These are phyloP conservation scores for Thalassiosira allenii DNA, from an alignment of 352 stramenopile species.

Conservation along the genomic window DNA sequence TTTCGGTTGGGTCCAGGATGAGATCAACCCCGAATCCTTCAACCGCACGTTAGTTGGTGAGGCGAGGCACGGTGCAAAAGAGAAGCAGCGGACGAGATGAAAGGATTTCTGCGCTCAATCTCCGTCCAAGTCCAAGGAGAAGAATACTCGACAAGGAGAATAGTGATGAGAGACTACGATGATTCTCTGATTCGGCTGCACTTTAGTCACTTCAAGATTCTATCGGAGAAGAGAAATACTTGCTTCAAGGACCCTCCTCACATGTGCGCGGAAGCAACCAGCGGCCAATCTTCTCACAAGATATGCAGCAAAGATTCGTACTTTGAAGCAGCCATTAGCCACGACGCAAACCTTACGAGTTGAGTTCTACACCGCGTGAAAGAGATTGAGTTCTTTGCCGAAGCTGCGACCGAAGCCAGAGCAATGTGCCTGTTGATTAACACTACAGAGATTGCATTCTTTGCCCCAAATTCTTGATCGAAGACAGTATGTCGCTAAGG, in stretches of 20 bases:
- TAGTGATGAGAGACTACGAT: conserved; percentile 47
- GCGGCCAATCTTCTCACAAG: no score
- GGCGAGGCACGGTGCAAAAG: conserved; percentile 60
- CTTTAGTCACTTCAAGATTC: conserved; percentile 79
- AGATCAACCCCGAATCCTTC: no score
- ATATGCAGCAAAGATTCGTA: conserved; percentile 43
- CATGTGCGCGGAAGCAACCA: no score
- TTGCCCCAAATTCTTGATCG: conserved; percentile 7
- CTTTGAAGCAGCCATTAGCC: conserved; percentile 31
- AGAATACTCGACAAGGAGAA: not conserved
- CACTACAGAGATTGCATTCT: conserved; percentile 1
- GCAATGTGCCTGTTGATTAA: not conserved
- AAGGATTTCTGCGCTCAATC: conserved; percentile 9
- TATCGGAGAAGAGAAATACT: conserved; percentile 58
- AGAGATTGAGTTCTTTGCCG: not conserved
- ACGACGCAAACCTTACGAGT: not conserved
- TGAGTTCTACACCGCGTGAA: conserved; percentile 6
- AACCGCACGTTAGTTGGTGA: conserved; percentile 63
- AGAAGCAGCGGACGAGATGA: conserved; percentile 7
- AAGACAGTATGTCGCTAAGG: conserved; percentile 41
- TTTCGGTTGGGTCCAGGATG: conserved; percentile 77
- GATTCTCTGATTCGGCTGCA: conserved; percentile 83
- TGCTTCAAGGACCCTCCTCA: conserved; percentile 76
- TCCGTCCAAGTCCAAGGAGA: not conserved
- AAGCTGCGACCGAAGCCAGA: not conserved